phyloP scores from a whole-genome alignment of 345 rosid species.

The Populus ilicifolia region DNA sequence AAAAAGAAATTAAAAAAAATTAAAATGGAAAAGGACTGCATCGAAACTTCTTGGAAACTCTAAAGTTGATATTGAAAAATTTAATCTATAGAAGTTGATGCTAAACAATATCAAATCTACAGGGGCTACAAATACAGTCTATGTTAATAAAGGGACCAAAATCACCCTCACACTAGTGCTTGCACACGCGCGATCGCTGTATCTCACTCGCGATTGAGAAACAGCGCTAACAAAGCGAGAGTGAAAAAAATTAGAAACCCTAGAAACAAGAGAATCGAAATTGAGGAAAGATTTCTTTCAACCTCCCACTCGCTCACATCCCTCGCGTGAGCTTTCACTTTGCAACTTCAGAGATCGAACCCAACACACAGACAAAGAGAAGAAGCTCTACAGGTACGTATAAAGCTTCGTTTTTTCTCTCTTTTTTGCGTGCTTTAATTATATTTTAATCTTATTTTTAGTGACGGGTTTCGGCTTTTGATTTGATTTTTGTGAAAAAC shows the following conservation, averaged over 20 bases:
- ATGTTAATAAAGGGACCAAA: neutral
- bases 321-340: slow-evolving; percentile 1
- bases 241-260: neutral
- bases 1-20: neutral
- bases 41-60: neutral
- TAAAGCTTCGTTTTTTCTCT: neutral
- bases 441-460: neutral
- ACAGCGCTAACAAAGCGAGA: neutral
- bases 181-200: neutral
- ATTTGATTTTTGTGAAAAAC: neutral
- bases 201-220: slow-evolving; percentile 1
- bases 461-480: neutral
- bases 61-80: neutral
- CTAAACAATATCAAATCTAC: neutral
- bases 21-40: neutral
- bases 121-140: neutral
- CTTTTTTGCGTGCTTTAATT: neutral
- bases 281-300: neutral
- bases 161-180: neutral
- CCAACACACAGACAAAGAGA: neutral
- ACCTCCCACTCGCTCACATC: neutral
- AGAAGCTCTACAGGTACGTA: neutral
- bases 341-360: neutral
- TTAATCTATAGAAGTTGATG: neutral
- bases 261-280: neutral